These are phyloP conservation scores for Suhomyces emberorum DNA, from an alignment of 805 yeast species.

Conservation along the genomic window DNA sequence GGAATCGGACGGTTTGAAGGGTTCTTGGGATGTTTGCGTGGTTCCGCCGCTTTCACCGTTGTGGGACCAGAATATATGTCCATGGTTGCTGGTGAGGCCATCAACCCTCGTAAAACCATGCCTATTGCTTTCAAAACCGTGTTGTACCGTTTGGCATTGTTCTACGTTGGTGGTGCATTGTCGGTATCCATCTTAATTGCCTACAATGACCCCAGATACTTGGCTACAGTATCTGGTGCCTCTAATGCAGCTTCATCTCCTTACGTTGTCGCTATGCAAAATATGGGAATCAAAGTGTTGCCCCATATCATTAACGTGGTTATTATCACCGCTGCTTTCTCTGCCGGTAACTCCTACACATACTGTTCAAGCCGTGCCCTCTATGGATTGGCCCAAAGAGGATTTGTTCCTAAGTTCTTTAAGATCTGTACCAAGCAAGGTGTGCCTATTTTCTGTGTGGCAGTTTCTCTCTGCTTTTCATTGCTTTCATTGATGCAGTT, in stretches of 20 bases:
- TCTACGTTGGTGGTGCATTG: constrained; percentile 71
- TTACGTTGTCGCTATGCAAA: constrained; percentile 48
- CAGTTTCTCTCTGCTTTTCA: constrained; percentile 50
- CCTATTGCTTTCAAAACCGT: constrained; percentile 81
- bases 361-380: constrained; percentile 47
- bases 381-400: constrained; percentile 46
- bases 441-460: constrained; percentile 45
- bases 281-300: constrained; percentile 40
- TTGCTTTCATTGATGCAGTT: constrained; percentile 62
- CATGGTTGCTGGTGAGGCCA: constrained; percentile 81
- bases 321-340: constrained; percentile 42
- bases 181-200: constrained; percentile 78
- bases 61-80: constrained; percentile 87
- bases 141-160: constrained; percentile 60
- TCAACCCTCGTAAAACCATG: constrained; percentile 64
- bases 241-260: constrained; percentile 58
- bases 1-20: constrained; percentile 66
- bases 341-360: constrained; percentile 49
- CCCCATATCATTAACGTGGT: constrained; percentile 46
- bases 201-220: constrained; percentile 54
- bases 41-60: constrained; percentile 68
- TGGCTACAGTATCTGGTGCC: constrained; percentile 54
- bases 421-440: constrained; percentile 45
- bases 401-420: constrained; percentile 45
- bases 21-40: constrained; percentile 62